phyloP scores from a whole-genome alignment of 2,329 filamentous ascomycete genomes.

The Cytospora schulzeri region DNA sequence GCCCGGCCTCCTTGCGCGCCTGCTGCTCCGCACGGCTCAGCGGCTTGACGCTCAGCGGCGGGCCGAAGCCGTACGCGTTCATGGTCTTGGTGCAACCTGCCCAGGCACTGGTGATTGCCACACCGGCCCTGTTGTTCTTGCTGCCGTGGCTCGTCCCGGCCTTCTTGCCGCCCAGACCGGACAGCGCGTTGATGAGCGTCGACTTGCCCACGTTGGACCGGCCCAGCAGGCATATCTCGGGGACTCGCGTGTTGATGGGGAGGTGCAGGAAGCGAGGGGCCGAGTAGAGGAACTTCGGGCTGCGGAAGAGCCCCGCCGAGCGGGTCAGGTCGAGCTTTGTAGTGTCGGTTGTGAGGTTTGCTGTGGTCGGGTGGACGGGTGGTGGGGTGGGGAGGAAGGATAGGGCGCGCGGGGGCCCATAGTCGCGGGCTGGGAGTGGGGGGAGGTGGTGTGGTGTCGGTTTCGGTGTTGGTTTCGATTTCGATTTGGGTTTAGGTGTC shows the following conservation, averaged over 20 bases:
- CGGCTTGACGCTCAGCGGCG: conserved; percentile 37
- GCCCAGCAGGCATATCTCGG: conserved; percentile 75
- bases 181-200: conserved; percentile 81
- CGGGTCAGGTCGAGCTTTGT: conserved; percentile 27
- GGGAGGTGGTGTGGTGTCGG: conserved; percentile 2
- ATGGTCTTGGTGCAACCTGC: conserved; percentile 58
- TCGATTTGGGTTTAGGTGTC: neutral
- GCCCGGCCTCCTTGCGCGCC: conserved; percentile 23
- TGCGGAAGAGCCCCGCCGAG: conserved; percentile 35
- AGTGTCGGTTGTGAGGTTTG: conserved; percentile 29
- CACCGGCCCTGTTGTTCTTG: conserved; percentile 46
- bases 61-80: conserved; percentile 59
- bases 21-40: conserved; percentile 12
- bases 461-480: neutral
- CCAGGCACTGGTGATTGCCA: conserved; percentile 52
- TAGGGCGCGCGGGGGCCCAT: conserved; percentile 29
- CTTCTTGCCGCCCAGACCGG: conserved; percentile 45
- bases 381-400: conserved; percentile 35
- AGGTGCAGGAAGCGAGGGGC: conserved; percentile 52
- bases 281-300: conserved; percentile 49
- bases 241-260: conserved; percentile 52
- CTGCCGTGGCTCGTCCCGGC: conserved; percentile 36
- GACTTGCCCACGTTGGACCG: conserved; percentile 91
- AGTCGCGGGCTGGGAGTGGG: conserved; percentile 2
- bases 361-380: conserved; percentile 31